A percentile compares a stretch with the other conserved stretches of the same genome.
phyloP scores from a whole-genome alignment of 2,329 filamentous ascomycete genomes.

The Sarocladium brachiariae region DNA sequence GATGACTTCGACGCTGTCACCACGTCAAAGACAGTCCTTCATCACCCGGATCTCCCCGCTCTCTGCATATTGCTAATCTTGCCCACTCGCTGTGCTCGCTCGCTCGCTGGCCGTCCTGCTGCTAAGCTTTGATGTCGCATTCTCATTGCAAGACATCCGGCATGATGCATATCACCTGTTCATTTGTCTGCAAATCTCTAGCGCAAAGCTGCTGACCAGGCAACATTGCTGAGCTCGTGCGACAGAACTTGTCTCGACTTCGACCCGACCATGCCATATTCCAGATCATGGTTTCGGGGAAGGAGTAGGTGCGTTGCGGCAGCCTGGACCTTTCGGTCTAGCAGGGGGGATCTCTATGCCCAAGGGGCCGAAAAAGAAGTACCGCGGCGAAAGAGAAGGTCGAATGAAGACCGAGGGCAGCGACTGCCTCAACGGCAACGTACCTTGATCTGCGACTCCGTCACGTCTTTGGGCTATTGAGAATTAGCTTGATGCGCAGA shows the following conservation, averaged over 20 bases:
- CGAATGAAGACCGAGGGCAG: conserved; percentile 65
- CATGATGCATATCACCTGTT: conserved; percentile 14
- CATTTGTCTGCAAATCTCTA: conserved; percentile 14
- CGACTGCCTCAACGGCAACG: conserved; percentile 81
- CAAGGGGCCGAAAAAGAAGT: conserved; percentile 23
- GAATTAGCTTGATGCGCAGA: conserved; percentile 36
- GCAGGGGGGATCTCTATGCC: conserved; percentile 11
- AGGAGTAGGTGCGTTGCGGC: conserved; percentile 7
- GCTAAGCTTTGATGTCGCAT: neutral
- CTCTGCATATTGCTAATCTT: conserved; percentile 4
- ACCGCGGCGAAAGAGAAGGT: conserved; percentile 40
- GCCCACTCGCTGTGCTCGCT: conserved; percentile 6
- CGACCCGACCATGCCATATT: conserved; percentile 25
- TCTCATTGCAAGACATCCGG: conserved; percentile 9
- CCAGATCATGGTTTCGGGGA: conserved; percentile 14
- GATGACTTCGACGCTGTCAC: neutral
- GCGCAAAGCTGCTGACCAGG: conserved; percentile 44
- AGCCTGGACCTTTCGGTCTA: conserved; percentile 5
- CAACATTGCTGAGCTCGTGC: conserved; percentile 35
- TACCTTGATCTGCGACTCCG: conserved; percentile 99
- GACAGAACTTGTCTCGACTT: conserved; percentile 55
- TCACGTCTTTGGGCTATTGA: conserved; percentile 83
- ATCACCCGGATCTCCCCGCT: neutral
- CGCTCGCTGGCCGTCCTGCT: conserved; percentile 1
- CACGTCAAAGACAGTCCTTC: neutral